These are phyloP conservation scores for Roridomyces roridus DNA, from an alignment of 768 basidiomycete species.

Conservation along the genomic window DNA sequence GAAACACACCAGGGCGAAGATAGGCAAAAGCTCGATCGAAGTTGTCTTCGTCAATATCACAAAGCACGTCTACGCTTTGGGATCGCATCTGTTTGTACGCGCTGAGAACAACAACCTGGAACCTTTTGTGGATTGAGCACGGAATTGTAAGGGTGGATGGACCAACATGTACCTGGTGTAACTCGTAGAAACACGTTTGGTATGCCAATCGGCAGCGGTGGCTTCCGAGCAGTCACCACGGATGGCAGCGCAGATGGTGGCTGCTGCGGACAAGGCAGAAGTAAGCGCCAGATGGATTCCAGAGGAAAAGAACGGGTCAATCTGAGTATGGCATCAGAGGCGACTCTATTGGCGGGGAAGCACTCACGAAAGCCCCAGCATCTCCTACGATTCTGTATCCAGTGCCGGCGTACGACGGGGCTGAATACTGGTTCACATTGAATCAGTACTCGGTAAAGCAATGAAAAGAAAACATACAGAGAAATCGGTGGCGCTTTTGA, in stretches of 20 bases:
- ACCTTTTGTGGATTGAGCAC: constrained; percentile 41
- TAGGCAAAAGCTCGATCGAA: constrained; percentile 72
- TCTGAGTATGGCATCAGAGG: constrained; percentile 27
- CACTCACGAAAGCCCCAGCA: constrained; percentile 59
- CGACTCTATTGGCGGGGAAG: not conserved
- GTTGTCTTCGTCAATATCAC: constrained; percentile 71
- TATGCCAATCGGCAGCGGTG: constrained; percentile 59
- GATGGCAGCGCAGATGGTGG: constrained; percentile 62
- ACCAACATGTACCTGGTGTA: constrained; percentile 54
- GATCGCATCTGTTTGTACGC: constrained; percentile 77
- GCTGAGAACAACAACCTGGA: constrained; percentile 73
- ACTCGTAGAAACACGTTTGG: constrained; percentile 58
- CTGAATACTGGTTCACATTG: constrained; percentile 48
- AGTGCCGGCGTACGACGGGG: constrained; percentile 58
- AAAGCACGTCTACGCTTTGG: constrained; percentile 59
- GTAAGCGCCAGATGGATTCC: constrained; percentile 70
- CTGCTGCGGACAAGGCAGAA: constrained; percentile 63
- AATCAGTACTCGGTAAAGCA: too few relatives aligned
- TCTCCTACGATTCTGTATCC: constrained; percentile 70
- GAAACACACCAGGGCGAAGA: constrained; percentile 59
- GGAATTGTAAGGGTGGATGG: not conserved
- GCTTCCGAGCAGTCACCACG: constrained; percentile 54
- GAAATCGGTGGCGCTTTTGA: constrained; percentile 64
- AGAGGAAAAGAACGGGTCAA: constrained; percentile 71
- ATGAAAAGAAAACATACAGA: constrained; percentile 33